Conservation (phyloP, 192 early-diverging fungal genomes). For the Backusella tarrabulga region DNA sequence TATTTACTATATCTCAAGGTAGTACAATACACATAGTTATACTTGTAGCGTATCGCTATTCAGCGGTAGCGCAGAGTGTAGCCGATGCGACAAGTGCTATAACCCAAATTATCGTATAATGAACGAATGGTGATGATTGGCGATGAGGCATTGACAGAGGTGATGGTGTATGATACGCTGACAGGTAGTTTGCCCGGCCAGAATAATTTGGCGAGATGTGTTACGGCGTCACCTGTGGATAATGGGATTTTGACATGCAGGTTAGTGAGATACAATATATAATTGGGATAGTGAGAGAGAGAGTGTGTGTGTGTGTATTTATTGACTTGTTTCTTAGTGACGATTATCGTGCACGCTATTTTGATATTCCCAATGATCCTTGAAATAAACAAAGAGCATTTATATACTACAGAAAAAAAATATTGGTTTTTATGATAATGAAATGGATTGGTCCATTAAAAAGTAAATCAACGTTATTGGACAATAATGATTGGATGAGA, state of each 20-base stretch:
- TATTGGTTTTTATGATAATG: too few relatives aligned
- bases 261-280: constrained; percentile 20
- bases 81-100: too few relatives aligned
- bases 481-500: too few relatives aligned
- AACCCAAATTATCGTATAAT: constrained; percentile 63
- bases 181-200: constrained; percentile 57
- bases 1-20: too few relatives aligned
- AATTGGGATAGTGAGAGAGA: too few relatives aligned
- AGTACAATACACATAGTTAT: too few relatives aligned
- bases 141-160: constrained; percentile 62
- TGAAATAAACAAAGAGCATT: too few relatives aligned
- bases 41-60: too few relatives aligned
- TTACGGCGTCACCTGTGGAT: constrained; percentile 63
- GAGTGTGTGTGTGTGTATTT: neutral
- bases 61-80: too few relatives aligned
- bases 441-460: too few relatives aligned
- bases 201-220: constrained; percentile 49
- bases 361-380: neutral
- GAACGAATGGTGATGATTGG: constrained; percentile 69
- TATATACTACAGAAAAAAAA: too few relatives aligned
- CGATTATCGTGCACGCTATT: constrained; percentile 37
- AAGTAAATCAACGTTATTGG: too few relatives aligned
- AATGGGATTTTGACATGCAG: constrained; percentile 59
- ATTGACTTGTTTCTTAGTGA: constrained; percentile 13
- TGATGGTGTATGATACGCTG: constrained; percentile 72